Base-by-base conservation (phyloP, 805 yeast genomes). In the Pichia paraexigua region DNA sequence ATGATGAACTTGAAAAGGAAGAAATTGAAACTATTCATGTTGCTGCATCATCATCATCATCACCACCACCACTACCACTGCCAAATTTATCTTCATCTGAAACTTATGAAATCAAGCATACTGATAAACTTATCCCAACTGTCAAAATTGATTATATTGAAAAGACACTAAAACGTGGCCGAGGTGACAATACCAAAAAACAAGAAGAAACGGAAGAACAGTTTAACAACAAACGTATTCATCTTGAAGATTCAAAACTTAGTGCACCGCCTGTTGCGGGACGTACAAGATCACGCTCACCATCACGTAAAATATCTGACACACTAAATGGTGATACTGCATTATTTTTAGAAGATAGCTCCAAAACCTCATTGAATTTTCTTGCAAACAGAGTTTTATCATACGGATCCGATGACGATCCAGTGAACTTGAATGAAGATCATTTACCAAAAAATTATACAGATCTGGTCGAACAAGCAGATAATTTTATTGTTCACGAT, bases 381-480 rank as follows among this genome's bases (percentile, higher is more conserved):
- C 44, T 52, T 20, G 55, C 58, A 10, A 56, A 53, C 39, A 39
- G 67, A 17, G 65, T 63, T 12, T 49, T 64, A 41, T 63, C 68
- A 3, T 63, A 64, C 47, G 67, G 63, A 24, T 50, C 62, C 1
- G 68, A 61, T 17, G 59, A 59, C 18, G 55, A 54, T 40, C 53
- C 52, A 7, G 47, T 53, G 32, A 55, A 43, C 5, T 41, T 50
- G 11, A 41, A 47, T 3, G 57, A 51, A n/a, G 47, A 47, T 6
- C 57, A 60, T 25, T 41, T 60, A 2, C 65, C 66, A 6, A 60
- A 57, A 43, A 53, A 53, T 3, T 60, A 56, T 27, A 56, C 61
- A 40, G 55, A 56, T 9, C 50, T 64, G 27, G 59, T 62, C 15
- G 58, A 57, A 24, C 68, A 64, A 47, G 68, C 66, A 5, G 66